A percentile compares a stretch with the other conserved stretches of the same genome.
Conservation (phyloP, 257 asterid species). For the Solanum commersonii region DNA sequence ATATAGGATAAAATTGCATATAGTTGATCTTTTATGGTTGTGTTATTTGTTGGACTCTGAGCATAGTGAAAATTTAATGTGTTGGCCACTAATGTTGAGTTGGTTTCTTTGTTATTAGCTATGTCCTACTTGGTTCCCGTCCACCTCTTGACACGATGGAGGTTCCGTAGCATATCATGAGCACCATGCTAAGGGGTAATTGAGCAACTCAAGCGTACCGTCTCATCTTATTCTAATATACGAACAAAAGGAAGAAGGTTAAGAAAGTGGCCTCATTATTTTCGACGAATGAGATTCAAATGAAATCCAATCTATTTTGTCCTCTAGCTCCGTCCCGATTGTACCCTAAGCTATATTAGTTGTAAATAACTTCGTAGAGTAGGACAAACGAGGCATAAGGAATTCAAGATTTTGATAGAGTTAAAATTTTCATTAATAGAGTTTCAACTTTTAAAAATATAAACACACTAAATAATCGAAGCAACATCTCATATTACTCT, state of each 20-base stretch:
- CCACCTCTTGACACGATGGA: not conserved
- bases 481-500: too few species aligned
- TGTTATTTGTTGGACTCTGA: too few species aligned
- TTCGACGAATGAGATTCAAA: not conserved
- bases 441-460: too few species aligned
- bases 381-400: not conserved
- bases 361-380: too few species aligned
- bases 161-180: not conserved
- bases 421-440: too few species aligned
- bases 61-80: not conserved
- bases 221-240: not conserved
- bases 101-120: not conserved
- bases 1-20: not conserved
- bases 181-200: fast-evolving
- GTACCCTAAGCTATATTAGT: too few species aligned
- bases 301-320: not conserved
- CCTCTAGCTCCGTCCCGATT: not conserved
- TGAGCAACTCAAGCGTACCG: not conserved
- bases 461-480: too few species aligned
- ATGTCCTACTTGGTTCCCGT: not conserved
- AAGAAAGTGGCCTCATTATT: not conserved
- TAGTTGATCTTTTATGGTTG: not conserved
- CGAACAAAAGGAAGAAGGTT: not conserved
- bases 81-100: not conserved
- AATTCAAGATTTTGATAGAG: too few species aligned